A percentile compares a stretch with the other conserved stretches of the same genome.
phyloP scores from a whole-genome alignment of 225 moss, liverwort and hornwort genomes.

The Climacium dendroides region DNA sequence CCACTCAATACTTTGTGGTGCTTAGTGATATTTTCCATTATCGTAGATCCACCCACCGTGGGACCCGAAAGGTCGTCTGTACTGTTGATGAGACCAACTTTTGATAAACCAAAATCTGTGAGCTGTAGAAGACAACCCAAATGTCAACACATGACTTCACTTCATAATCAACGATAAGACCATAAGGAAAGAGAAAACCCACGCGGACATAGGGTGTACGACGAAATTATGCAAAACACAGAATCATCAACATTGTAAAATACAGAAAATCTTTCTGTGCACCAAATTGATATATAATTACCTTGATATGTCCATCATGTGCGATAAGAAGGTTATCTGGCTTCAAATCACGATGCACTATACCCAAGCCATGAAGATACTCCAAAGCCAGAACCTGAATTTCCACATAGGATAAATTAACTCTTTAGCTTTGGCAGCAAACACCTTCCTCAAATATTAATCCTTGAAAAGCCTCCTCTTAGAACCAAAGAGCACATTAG shows the following conservation, averaged over 20 bases:
- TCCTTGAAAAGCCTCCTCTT: neutral
- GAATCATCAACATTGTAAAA: neutral
- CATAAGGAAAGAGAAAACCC: neutral
- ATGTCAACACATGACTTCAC: neutral
- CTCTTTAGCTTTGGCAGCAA: neutral
- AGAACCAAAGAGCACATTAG: neutral
- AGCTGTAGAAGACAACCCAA: constrained; percentile 43
- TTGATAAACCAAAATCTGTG: constrained; percentile 99
- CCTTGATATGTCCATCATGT: constrained; percentile 98
- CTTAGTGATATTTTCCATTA: constrained; percentile 62
- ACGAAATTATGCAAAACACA: neutral
- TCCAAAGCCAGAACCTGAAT: constrained; percentile 89
- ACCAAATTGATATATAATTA: neutral
- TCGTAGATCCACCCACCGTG: constrained; percentile 52
- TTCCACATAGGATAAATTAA: neutral
- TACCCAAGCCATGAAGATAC: constrained; percentile 88
- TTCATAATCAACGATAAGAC: neutral
- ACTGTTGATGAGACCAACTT: constrained; percentile 99
- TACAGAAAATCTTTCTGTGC: neutral
- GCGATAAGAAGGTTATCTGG: constrained; percentile 97
- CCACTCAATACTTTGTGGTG: constrained; percentile 41
- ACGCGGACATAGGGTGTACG: neutral
- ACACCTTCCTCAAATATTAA: neutral
- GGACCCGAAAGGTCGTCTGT: constrained; percentile 98
- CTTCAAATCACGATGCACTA: constrained; percentile 97